Percentiles rank a stretch among this genome's conserved stretches.
Evolutionary conservation across 768 basidiomycete genomes (phyloP).

Genomic region (Kwoniella bestiolae): DNA sequence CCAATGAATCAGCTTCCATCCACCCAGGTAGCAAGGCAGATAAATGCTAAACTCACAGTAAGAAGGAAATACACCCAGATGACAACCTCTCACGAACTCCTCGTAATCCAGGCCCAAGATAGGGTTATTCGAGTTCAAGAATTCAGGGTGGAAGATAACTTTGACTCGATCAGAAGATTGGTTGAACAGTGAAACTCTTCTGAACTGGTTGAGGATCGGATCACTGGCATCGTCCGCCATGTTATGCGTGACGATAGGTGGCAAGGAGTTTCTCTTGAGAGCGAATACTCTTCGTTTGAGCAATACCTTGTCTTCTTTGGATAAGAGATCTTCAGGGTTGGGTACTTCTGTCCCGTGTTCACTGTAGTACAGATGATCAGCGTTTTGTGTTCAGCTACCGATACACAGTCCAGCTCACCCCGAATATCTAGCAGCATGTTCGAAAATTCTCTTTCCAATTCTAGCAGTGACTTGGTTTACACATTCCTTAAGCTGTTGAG

Average conservation of each 20-base stretch:
- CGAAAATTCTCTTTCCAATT: constrained; percentile 88
- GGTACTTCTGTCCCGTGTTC: constrained; percentile 75
- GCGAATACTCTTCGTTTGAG: constrained; percentile 97
- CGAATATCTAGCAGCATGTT: constrained; percentile 88
- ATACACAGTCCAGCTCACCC: constrained; percentile 64
- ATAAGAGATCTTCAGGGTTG: constrained; percentile 74
- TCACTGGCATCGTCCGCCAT: constrained; percentile 93
- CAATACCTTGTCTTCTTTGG: constrained; percentile 88
- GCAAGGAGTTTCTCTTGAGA: constrained; percentile 89
- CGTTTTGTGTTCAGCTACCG: not conserved
- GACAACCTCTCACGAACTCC: constrained; percentile 97
- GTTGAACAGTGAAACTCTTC: constrained; percentile 93
- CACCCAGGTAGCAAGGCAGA: not conserved
- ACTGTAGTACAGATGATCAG: constrained; percentile 55
- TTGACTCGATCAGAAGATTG: constrained; percentile 86
- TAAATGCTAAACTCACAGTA: constrained; percentile 73
- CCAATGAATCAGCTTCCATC: not conserved
- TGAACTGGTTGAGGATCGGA: constrained; percentile 92
- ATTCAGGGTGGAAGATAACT: constrained; percentile 97
- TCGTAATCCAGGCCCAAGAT: constrained; percentile 97
- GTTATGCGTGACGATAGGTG: constrained; percentile 97
- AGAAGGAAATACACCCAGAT: constrained; percentile 96
- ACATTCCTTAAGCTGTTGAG: constrained; percentile 92
- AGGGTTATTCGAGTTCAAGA: constrained; percentile 96
- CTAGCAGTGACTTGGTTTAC: constrained; percentile 93